Conservation (phyloP, 2,329 filamentous ascomycete species). For the Chrysoporthe cubensis region DNA sequence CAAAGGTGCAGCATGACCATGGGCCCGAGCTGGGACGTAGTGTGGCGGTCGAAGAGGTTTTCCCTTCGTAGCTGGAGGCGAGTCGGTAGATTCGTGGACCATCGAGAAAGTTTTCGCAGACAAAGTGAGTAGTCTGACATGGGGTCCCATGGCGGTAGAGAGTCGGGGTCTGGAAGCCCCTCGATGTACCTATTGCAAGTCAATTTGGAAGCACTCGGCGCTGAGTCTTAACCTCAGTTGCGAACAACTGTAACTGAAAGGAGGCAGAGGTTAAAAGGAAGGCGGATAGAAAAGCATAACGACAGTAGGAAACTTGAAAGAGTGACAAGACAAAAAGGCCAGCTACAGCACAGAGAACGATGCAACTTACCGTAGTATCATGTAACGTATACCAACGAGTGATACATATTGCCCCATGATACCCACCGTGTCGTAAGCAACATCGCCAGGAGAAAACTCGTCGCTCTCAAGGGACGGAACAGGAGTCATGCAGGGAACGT, state of each 20-base stretch:
- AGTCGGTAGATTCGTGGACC: not conserved
- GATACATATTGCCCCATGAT: conserved; percentile 7
- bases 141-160: not conserved
- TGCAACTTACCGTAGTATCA: conserved; percentile 9
- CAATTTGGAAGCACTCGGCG: not conserved
- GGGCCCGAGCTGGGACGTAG: not conserved
- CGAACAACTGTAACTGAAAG: not conserved
- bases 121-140: conserved; percentile 7
- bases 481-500: not conserved
- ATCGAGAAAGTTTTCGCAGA: not conserved
- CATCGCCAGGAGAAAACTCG: not conserved
- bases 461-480: conserved; percentile 5
- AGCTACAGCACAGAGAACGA: not conserved
- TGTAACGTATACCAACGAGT: not conserved
- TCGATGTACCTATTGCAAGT: conserved; percentile 1
- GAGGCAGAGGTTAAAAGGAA: not conserved
- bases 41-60: conserved; percentile 7
- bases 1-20: conserved; percentile 9
- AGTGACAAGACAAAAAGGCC: not conserved
- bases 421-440: not conserved
- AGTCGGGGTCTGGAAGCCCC: not conserved
- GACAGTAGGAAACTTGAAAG: not conserved
- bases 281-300: not conserved
- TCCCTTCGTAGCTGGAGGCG: conserved; percentile 1
- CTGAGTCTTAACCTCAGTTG: not conserved